Base-by-base conservation (phyloP, 805 yeast species). In the Teunomyces panamensis region DNA sequence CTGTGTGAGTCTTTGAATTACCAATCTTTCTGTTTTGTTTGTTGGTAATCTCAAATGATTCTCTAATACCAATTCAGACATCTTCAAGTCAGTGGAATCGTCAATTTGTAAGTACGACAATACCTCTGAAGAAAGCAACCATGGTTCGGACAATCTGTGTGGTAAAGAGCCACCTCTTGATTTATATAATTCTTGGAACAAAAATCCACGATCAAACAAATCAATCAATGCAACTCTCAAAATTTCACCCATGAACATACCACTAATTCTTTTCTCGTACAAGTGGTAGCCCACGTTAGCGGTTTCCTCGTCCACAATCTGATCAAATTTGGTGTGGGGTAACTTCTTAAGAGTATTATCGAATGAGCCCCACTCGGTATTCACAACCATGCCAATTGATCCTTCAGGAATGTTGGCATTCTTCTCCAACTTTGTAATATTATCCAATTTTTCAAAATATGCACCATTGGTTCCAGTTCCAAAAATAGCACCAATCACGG, bases 381-480 rank as follows among this genome's bases (percentile, higher is more conserved):
- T 91, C 58, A 91, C 79, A 53, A 89, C 87, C 97, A 91, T 91
- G 53, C 84, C 82, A 4, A 42, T 73, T 45, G 77, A 74, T 30
- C 81, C 84, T 30, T 71, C 67, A 2, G 78, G 74, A 7, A 64
- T 43, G 3, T 49, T 47, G 1, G 42, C 43, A 4, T 52, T 45
- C n/a, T 82, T 80, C n/a, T 82, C 79, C 52, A 91, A 74, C 68
- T 94, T 92, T 47, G 79, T 79, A 56, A 94, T 87, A 47, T 84
- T 79, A 36, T 80, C 83, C 45, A 90, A 65, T 48, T 80, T 77
- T 68, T 92, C 99, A 63, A 81, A 76, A 68, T 94, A 92, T 11
- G 97, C 96, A 52, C 97, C 97, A 67, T 92, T 92, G 27, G 98
- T 92, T 63, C 99, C 99, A 2, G 99, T 94, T 55, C 99, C 99